Base-by-base conservation (phyloP, 1,284 basidiomycete species). In the Ceratobasidium sp. region DNA sequence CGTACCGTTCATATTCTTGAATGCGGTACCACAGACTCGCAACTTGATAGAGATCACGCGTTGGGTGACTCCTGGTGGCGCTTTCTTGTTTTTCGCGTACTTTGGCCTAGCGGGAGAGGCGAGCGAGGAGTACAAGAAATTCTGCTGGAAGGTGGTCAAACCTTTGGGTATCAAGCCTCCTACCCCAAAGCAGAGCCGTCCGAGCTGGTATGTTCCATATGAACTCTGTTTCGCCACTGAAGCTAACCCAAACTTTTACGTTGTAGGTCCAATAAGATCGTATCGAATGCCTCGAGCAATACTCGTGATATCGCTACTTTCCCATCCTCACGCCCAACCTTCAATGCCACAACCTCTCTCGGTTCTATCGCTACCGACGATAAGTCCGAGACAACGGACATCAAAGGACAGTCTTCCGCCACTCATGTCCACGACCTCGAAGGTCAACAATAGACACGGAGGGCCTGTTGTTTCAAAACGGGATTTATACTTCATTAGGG, bases 91-190 rank as follows among this genome's bases (percentile, higher is more conserved):
- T 70, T 80, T 80, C 50, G 15, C 65, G 48, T 80, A 67, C 75
- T 79, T 80, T 28, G 79, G 79, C 0, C 54, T 80, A 52, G 57
- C 68, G 0, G 79, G 78, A 10, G 79, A 80, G 61, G 52, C 79
- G 9, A 42, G 46, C 40, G 38, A 15, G 6, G 69, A 62, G 28
- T 80, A 79, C 48, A 50, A 68, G 46, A n/a, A 40, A 2, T 12
- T 54, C 26, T 56, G 69, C 65, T 66, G 44, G 61, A 62, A 23
- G 56, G 20, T 67, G 10, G 44, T 66, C 44, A 42, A 28, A 42
- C 73, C 65, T 46, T 38, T 67, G 13, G 65, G 65, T 6, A 44
- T 67, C 46, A 54, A 48, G 46, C 46, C 46, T 33, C 57, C 57
- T 61, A 26, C 57, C 5, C 26, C 57, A 26, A 61, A 61, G 57